These are phyloP conservation scores for Coemansia sp. DNA, from an alignment of 192 early-diverging fungal genomes.

Conservation along the genomic window DNA sequence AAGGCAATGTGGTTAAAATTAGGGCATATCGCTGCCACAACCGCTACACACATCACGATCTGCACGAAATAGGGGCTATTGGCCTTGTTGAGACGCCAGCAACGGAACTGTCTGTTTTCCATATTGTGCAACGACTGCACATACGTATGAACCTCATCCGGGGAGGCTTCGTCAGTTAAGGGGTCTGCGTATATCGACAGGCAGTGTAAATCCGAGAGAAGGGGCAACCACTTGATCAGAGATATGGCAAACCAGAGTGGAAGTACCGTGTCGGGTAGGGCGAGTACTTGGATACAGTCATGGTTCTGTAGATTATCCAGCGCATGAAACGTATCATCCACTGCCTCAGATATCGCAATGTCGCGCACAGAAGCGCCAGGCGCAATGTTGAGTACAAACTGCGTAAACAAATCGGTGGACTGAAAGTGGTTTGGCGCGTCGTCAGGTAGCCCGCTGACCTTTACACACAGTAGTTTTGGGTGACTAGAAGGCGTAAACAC, in stretches of 20 bases:
- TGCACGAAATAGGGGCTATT: not conserved
- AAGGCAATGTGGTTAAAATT: not conserved
- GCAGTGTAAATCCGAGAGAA: not conserved
- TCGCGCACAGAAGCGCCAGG: not conserved
- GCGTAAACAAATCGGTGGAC: not conserved
- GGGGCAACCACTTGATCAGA: not conserved
- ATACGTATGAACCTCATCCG: not conserved
- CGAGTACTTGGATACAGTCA: not conserved
- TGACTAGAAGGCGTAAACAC: slow-evolving; percentile 11
- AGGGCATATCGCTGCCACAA: not conserved
- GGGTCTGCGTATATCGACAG: not conserved
- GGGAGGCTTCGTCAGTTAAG: not conserved
- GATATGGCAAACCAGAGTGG: not conserved
- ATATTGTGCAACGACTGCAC: not conserved
- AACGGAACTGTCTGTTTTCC: not conserved
- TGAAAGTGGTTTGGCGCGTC: not conserved
- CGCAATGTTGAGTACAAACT: not conserved
- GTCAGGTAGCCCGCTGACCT: not conserved
- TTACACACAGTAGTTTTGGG: not conserved
- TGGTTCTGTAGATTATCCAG: not conserved
- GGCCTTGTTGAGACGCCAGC: not conserved
- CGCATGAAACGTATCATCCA: not conserved
- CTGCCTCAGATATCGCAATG: not conserved
- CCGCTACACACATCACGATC: not conserved
- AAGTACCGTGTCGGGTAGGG: not conserved